Evolutionary conservation across 2,329 filamentous ascomycete species (phyloP), one percentile per base, ranked within the genome.

Genomic region (Venturia oleaginea): DNA sequence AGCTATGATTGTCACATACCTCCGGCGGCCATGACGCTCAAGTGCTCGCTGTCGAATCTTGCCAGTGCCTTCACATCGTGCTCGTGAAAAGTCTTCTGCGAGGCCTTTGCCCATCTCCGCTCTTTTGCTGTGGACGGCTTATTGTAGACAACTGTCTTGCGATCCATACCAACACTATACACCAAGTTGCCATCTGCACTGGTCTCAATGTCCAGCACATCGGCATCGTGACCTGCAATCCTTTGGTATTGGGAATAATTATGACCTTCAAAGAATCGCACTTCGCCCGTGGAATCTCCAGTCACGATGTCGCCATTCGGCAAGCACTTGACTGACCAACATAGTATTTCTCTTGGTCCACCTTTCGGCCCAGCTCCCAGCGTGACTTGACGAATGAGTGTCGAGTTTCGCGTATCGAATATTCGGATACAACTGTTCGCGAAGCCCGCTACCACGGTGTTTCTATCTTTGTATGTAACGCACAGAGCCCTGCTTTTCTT

Each of bases 21-120:
- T 84, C 94, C 94, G 67, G 93, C 95, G 19, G 96, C 90, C 13
- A 96, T 81, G 64, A 97, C 86, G 71, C 91, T 97, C 72, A 96
- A 84, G 61, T 86, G 86, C 61, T 84, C 86, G 62, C 88, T 88
- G 75, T 99, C 94, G 68, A 93, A 97, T 0, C 90, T 87, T 40
- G 92, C 90, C 85, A 97, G 90, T 0, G 91, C 85, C 78, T 97
- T 97, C 71, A 97, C 92, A 77, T 99, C 94, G 75, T 97, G 92
- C 57, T 88, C 86, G 73, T 99, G 94, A 72, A 93, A 92, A 72
- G 91, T 84, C 68, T 90, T 84, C 72, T 96, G 91, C 75, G 86
- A 89, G n/a, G 91, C 82, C 75, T 94, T 93, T 65, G 84, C 84
- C 94, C 94, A 99, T 82, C 65, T 78, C 79, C 63, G 71, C 76